Percentiles rank a stretch among this genome's conserved stretches.
Evolutionary conservation across 1,139 yeast species (phyloP).

Genomic region (Candida anutae): DNA sequence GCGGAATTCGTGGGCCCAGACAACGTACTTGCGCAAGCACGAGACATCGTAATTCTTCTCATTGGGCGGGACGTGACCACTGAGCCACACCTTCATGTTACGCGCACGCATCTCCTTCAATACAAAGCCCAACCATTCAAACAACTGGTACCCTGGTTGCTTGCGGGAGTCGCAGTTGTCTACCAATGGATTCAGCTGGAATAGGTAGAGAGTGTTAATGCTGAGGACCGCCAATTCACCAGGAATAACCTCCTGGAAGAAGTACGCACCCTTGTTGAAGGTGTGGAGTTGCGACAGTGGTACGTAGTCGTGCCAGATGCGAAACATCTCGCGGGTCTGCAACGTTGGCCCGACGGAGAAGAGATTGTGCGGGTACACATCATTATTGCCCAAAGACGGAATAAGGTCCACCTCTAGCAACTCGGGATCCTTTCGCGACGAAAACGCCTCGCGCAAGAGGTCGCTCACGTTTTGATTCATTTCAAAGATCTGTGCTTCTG

Average conservation of each 20-base stretch:
- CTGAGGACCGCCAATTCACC: constrained; percentile 69
- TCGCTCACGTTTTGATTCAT: constrained; percentile 58
- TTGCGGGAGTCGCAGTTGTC: constrained; percentile 67
- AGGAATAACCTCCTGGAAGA: constrained; percentile 69
- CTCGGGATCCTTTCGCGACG: constrained; percentile 20
- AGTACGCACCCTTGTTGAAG: constrained; percentile 70
- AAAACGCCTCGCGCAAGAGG: constrained; percentile 43
- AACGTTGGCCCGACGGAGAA: constrained; percentile 80
- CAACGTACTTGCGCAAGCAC: constrained; percentile 65
- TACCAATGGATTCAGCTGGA: constrained; percentile 70
- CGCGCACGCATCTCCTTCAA: constrained; percentile 67
- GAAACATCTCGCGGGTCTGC: constrained; percentile 69
- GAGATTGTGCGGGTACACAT: constrained; percentile 81
- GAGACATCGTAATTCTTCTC: constrained; percentile 66
- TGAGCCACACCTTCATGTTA: constrained; percentile 75
- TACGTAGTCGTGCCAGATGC: constrained; percentile 66
- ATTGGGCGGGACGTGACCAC: constrained; percentile 86
- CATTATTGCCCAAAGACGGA: constrained; percentile 79
- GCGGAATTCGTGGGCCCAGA: constrained; percentile 75
- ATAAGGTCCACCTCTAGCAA: constrained; percentile 44
- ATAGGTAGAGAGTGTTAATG: constrained; percentile 68
- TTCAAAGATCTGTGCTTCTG: constrained; percentile 61
- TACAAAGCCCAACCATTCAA: constrained; percentile 72
- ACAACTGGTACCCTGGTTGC: constrained; percentile 72
- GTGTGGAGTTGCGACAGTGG: constrained; percentile 73